Percentiles rank a stretch among this genome's conserved stretches.
Evolutionary conservation across 257 asterid genomes (phyloP).

Genomic region (Ilex aquifolium): DNA sequence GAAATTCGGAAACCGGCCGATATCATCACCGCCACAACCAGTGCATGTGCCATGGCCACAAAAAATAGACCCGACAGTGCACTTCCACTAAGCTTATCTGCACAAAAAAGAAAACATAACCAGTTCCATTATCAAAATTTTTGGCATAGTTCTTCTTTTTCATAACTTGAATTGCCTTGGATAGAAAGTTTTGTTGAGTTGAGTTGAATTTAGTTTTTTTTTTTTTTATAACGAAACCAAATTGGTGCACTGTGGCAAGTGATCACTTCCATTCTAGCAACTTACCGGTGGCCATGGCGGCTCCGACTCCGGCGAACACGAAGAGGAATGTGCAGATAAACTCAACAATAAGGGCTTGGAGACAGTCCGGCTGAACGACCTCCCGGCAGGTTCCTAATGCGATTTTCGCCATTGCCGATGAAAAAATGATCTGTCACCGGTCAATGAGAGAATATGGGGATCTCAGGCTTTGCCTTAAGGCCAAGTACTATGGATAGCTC

Average conservation of each 20-base stretch:
- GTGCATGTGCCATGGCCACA: conserved; percentile 88
- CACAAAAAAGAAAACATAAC: not conserved
- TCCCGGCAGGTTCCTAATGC: conserved; percentile 64
- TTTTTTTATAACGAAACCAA: too few relatives aligned
- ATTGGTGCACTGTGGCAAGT: too few relatives aligned
- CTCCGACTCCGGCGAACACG: conserved; percentile 80
- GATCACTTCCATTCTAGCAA: not conserved
- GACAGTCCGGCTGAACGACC: conserved; percentile 62
- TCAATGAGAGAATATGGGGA: too few relatives aligned
- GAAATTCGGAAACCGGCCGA: conserved; percentile 87
- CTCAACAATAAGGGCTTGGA: conserved; percentile 77
- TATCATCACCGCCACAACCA: conserved; percentile 80
- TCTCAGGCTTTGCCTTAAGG: too few relatives aligned
- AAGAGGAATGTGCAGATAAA: conserved; percentile 80
- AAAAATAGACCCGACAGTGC: conserved; percentile 72
- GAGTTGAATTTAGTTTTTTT: too few relatives aligned
- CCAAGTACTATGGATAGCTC: too few relatives aligned
- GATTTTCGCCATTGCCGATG: conserved; percentile 48
- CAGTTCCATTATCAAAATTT: too few relatives aligned
- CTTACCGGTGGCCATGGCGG: conserved; percentile 86
- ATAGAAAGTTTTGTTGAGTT: too few relatives aligned
- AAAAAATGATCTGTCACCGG: too few relatives aligned
- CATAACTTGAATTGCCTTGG: too few relatives aligned
- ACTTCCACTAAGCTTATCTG: conserved; percentile 61
- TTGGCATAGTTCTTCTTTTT: too few relatives aligned